phyloP scores from a whole-genome alignment of 257 asterid species.

The Forsythia suspensa region DNA sequence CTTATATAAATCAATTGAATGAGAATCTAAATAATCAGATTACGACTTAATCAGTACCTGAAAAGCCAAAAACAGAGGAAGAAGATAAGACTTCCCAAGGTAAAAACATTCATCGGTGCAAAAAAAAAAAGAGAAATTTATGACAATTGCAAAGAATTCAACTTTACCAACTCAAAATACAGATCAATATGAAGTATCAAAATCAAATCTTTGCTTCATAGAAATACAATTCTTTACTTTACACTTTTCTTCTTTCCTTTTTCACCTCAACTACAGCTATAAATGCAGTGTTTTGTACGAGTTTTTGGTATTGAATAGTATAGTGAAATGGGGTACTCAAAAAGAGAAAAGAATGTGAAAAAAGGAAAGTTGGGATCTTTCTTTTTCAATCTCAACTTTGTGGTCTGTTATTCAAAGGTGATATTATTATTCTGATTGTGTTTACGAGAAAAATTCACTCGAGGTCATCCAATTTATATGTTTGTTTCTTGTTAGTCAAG shows the following conservation, averaged over 20 bases:
- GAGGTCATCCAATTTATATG: not conserved
- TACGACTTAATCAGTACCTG: constrained; percentile 36
- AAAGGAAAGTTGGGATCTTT: constrained; percentile 30
- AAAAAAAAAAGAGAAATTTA: not conserved
- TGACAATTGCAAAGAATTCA: not conserved
- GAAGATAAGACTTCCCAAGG: constrained; percentile 20
- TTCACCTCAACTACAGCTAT: constrained; percentile 29
- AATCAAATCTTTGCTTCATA: constrained; percentile 16
- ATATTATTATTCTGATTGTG: not conserved
- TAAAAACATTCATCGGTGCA: not conserved
- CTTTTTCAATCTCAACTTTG: constrained; percentile 32
- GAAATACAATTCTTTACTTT: constrained; percentile 17
- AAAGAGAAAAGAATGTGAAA: constrained; percentile 22
- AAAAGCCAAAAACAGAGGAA: constrained; percentile 23
- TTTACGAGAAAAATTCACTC: not conserved
- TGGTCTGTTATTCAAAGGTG: constrained; percentile 28
- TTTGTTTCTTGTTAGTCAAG: not conserved
- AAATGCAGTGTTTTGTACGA: constrained; percentile 27
- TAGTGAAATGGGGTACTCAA: constrained; percentile 21
- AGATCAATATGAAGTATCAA: constrained; percentile 12
- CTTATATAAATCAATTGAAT: constrained; percentile 18
- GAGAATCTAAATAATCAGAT: constrained; percentile 19
- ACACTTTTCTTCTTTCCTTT: constrained; percentile 26
- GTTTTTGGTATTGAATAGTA: constrained; percentile 30
- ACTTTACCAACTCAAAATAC: constrained; percentile 27